phyloP scores from a whole-genome alignment of 345 rosid genomes.

The Syzygium grande region DNA sequence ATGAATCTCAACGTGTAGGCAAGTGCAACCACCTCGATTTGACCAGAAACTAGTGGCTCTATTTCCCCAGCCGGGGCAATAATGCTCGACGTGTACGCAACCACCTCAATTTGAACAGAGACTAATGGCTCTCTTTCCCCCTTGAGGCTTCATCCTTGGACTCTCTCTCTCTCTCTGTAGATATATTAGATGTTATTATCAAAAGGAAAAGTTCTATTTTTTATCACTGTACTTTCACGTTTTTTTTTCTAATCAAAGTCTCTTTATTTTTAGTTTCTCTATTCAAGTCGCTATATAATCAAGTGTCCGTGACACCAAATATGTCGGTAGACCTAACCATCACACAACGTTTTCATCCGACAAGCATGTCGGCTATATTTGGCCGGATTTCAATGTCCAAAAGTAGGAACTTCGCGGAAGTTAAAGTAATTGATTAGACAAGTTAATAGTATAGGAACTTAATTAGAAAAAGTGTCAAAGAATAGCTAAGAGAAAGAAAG shows the following conservation, averaged over 20 bases:
- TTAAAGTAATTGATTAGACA: neutral
- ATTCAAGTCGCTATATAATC: neutral
- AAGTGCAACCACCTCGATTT: neutral
- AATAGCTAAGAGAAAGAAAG: neutral
- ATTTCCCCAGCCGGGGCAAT: neutral
- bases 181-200: too few species aligned
- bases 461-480: neutral
- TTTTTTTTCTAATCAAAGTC: neutral
- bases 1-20: neutral
- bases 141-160: neutral
- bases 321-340: neutral
- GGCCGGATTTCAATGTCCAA: neutral
- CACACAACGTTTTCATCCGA: fast-evolving
- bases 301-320: neutral
- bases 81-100: neutral
- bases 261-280: neutral
- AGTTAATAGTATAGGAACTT: neutral
- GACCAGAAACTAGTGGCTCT: neutral
- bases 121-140: neutral
- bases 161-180: neutral
- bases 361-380: neutral
- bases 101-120: neutral
- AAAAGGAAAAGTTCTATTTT: neutral
- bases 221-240: neutral
- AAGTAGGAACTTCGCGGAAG: neutral